Percentiles rank a stretch among this genome's conserved stretches.
phyloP scores from a whole-genome alignment of 1,284 basidiomycete genomes.

The Tylopilus sp. region DNA sequence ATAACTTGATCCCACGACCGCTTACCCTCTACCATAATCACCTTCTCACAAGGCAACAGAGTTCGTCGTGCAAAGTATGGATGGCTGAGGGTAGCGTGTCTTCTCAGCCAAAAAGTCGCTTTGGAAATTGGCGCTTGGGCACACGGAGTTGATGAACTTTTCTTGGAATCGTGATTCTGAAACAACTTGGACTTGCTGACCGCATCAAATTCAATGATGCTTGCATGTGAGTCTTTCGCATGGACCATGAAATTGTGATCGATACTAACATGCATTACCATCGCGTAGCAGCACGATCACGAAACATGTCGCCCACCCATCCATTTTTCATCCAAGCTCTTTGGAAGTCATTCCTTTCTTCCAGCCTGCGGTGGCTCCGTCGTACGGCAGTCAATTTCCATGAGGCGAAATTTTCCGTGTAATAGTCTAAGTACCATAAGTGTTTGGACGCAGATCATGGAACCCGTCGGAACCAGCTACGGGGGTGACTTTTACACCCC shows the following conservation, averaged over 20 bases:
- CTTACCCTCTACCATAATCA: neutral
- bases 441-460: neutral
- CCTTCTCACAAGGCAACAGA: neutral
- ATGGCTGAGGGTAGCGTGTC: neutral
- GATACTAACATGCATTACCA: neutral
- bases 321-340: too few relatives aligned
- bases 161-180: neutral
- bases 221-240: neutral
- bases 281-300: too few relatives aligned
- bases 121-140: neutral
- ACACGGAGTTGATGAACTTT: neutral
- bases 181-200: neutral
- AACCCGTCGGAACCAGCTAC: too few relatives aligned
- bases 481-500: too few relatives aligned
- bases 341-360: neutral
- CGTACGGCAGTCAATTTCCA: too few relatives aligned
- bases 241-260: neutral
- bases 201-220: neutral
- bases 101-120: neutral
- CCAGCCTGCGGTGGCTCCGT: neutral
- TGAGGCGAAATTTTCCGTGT: neutral
- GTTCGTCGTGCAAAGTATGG: neutral
- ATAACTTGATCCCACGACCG: neutral
- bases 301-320: too few relatives aligned
- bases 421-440: neutral